A percentile compares a stretch with the other conserved stretches of the same genome.
phyloP scores from a whole-genome alignment of 305 asterid genomes.

The Solanum hybrid region DNA sequence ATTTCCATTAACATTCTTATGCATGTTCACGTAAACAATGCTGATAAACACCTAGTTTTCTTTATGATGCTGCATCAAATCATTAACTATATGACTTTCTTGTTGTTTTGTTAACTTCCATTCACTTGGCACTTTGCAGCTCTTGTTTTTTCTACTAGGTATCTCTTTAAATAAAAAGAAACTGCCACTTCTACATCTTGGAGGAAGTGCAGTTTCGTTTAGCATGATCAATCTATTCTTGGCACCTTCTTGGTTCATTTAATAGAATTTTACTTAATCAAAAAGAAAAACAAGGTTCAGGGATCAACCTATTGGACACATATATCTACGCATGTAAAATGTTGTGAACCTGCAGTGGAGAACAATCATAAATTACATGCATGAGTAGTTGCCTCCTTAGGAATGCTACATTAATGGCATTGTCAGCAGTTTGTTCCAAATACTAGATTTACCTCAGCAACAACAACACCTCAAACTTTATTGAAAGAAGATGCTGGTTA shows the following conservation, averaged over 20 bases:
- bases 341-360: background rate
- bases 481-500: background rate
- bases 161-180: background rate
- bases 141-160: background rate
- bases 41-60: background rate
- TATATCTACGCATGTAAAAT: background rate
- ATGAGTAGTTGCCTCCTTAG: background rate
- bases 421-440: background rate
- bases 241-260: background rate
- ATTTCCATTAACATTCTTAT: background rate
- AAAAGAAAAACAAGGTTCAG: background rate
- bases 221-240: background rate
- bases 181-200: background rate
- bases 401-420: background rate
- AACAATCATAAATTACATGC: background rate
- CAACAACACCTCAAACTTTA: background rate
- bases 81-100: background rate
- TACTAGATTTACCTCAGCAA: background rate
- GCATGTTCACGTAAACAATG: background rate
- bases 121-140: background rate
- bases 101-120: background rate
- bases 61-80: background rate
- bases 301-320: background rate
- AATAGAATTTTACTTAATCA: background rate
- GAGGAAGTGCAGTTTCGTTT: background rate